Conservation (phyloP, 176 grass and related monocot genomes). For the Lolium multiflorum region DNA sequence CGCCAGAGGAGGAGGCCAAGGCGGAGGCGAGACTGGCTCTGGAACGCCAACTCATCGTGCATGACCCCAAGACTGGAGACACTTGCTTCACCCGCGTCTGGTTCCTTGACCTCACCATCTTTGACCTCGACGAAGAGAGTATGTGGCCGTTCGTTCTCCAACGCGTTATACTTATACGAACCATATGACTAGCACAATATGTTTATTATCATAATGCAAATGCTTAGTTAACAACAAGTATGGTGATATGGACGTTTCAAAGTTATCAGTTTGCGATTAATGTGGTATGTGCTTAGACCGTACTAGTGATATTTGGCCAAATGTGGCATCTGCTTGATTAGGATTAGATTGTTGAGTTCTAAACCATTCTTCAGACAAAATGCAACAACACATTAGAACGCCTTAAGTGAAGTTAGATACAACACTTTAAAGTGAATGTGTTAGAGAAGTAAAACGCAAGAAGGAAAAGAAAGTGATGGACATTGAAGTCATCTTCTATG, state of each 20-base stretch:
- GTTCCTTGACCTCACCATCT: not conserved
- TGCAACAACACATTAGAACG: not conserved
- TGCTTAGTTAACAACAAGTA: not conserved
- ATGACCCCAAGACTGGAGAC: not conserved
- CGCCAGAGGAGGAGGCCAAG: not conserved
- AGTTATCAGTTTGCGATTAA: not conserved
- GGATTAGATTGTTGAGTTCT: not conserved
- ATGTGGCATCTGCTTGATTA: not conserved
- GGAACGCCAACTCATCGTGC: not conserved
- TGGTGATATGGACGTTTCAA: not conserved
- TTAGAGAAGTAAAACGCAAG: not conserved
- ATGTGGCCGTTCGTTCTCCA: not conserved
- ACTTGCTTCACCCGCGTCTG: constrained; percentile 2
- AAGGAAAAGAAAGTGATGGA: not conserved
- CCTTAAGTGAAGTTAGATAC: not conserved
- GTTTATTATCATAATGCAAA: no score
- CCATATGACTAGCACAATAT: not conserved
- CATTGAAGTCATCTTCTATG: not conserved
- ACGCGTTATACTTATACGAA: not conserved
- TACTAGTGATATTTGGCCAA: not conserved
- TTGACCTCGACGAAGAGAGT: constrained; percentile 42
- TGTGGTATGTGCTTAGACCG: not conserved
- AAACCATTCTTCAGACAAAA: not conserved
- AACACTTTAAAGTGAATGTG: not conserved
- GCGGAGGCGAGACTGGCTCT: not conserved